Evolutionary conservation across 208 protist species (phyloP).

Genomic region (Leishmania tarentolae): DNA sequence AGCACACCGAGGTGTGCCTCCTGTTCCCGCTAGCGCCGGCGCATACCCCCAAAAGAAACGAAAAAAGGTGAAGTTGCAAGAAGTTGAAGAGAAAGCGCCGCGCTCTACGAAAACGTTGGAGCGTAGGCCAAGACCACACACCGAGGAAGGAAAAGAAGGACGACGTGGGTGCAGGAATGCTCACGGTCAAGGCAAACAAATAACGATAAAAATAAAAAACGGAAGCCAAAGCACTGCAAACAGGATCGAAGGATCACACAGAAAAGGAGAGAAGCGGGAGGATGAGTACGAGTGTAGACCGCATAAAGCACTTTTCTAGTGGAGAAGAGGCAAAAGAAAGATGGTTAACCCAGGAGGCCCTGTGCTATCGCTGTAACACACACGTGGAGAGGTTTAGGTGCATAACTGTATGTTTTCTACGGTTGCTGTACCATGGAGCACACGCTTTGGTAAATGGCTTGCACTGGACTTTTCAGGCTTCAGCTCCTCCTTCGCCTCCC

Average conservation of each 20-base stretch:
- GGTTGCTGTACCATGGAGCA: background rate
- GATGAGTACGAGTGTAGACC: background rate
- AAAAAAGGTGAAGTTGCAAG: background rate
- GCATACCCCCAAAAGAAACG: background rate
- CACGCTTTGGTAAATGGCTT: background rate
- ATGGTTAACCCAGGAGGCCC: background rate
- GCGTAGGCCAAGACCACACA: background rate
- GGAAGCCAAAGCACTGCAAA: background rate
- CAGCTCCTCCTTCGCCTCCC: background rate
- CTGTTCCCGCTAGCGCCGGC: background rate
- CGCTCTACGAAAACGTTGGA: background rate
- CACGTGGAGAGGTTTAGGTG: background rate
- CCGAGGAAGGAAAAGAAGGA: background rate
- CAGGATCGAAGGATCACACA: background rate
- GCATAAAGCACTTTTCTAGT: background rate
- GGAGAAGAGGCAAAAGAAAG: background rate
- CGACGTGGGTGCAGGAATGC: background rate
- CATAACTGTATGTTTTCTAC: background rate
- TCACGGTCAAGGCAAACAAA: background rate
- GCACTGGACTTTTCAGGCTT: background rate
- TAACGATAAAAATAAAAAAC: background rate
- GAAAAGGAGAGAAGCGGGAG: background rate
- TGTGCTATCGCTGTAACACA: background rate
- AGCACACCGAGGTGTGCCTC: background rate
- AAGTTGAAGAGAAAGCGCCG: background rate